Base-by-base conservation (phyloP, 352 stramenopile genomes). In the Globisporangium camurandrum region DNA sequence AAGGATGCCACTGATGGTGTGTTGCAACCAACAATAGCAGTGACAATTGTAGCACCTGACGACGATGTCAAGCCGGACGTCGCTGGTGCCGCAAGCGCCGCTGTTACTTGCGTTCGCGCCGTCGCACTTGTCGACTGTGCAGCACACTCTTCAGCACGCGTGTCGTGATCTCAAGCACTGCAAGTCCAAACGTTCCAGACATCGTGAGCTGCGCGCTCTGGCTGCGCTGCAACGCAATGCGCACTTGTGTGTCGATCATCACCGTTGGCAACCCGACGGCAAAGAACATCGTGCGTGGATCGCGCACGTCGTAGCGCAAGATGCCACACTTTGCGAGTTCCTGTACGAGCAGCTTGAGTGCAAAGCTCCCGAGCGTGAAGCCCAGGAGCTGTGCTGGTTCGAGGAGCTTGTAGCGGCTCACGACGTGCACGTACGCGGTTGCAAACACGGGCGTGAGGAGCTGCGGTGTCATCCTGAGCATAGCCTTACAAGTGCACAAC, bases 251-350 rank as follows among this genome's bases (percentile, higher is more conserved):
- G 40, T 62, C 58, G 11, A 66, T 56, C 19, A 66, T 40, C 20
- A 62, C 54, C 0, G 58, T 66, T 9, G 66, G 66, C 1, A 76
- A 33, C 2, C 45, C 69, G 2, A 81, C 60, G 0, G 61, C 43
- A 11, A 75, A 54, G 26, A 59, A 69, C 54, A 77, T 73, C n/a
- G 59, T 66, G 19, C 66, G 69, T 16, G 63, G 71, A 37, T 70
- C 66, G 4, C 63, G 41, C 3, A 69, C 61, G 1, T 53, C 43
- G 22, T 62, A 67, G 8, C 54, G 60, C 8, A 70, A 28, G 8
- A 77, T 42, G 8, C 52, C 41, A 10, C 55, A 22, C 23, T 67
- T 72, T 14, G 53, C 56, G 10, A 41, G 14, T 44, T 81, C 69
- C 38, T 81, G 67, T 3, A 67, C 40, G 6, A 49, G 14, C 2